Base-by-base conservation (phyloP, 1,284 basidiomycete species). In the Macrocystidia cucumis region DNA sequence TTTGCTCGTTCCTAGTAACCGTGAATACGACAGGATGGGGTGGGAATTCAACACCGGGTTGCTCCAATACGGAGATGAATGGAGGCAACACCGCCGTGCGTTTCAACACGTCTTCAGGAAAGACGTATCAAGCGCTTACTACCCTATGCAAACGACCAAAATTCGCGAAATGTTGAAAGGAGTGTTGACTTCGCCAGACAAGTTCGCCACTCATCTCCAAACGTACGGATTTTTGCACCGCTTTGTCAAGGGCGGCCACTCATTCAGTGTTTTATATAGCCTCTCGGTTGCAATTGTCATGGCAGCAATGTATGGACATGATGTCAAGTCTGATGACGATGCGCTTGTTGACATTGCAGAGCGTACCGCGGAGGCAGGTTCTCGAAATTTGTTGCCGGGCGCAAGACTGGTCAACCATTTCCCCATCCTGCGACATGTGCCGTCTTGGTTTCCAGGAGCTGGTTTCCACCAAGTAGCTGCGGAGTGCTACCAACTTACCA, bases 381-480 rank as follows among this genome's bases (percentile, higher is more conserved):
- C 32, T 18, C 6, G 11, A 3, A 25, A 41, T 27, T 27, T 46
- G 14, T 29, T 46, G 22, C 44, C 44, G 2, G 46, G 50, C 19
- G 45, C 35, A 28, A 44, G 39, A 4, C 18, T 50, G 5, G 37
- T 48, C 14, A 52, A 52, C 32, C 46, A 44, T 37, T 47, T 46
- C 12, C 54, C 45, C 3, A 29, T 48, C 17, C 44, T 60, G 16
- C 38, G 41, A 11, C 23, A 41, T 16, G 38, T 67, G 23, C 63
- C 64, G 0, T 40, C 50, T 1, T 68, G 60, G 60, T 37, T 65
- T 13, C 63, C 64, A 0, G 59, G 62, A 7, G 51, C 55, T 3
- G 21, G 11, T 9, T 57, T 54, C 35, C 54, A 57, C 21, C 48
- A 42, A 31, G 34, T 32, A 2, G 56, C 56, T 14, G 40, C 34